These are phyloP conservation scores for Vigna reflexopilosa DNA, from an alignment of 306 rosid genomes.

Conservation along the genomic window DNA sequence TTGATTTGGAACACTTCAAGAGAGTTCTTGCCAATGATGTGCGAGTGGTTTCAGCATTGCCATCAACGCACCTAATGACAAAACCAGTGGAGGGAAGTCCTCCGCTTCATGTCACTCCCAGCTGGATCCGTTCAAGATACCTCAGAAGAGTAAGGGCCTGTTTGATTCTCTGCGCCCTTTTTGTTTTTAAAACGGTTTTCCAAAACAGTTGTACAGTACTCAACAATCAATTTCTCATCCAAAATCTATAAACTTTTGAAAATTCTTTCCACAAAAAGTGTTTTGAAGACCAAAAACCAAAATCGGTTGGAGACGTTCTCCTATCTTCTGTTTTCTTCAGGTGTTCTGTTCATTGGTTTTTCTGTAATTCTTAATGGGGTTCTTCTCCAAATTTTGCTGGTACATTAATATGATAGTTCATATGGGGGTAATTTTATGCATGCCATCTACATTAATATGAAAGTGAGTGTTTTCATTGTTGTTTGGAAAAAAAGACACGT, in stretches of 20 bases:
- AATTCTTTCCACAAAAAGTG: neutral
- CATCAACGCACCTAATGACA: conserved; percentile 87
- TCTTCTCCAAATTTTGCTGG: conserved; percentile 14
- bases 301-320: neutral
- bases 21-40: conserved; percentile 79
- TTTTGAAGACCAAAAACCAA: neutral
- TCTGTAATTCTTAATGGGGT: conserved; percentile 7
- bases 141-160: conserved; percentile 56
- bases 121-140: conserved; percentile 85
- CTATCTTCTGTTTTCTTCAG: neutral
- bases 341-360: conserved; percentile 22
- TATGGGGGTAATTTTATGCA: neutral
- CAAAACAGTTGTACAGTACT: neutral
- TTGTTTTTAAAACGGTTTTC: neutral
- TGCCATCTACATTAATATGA: conserved; percentile 1
- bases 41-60: conserved; percentile 81
- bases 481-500: neutral
- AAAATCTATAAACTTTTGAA: neutral
- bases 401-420: neutral
- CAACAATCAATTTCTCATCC: neutral
- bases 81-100: conserved; percentile 86
- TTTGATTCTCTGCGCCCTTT: neutral
- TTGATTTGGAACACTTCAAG: conserved; percentile 94
- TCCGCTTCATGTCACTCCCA: conserved; percentile 78
- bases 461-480: neutral